Evolutionary conservation across 257 asterid species (phyloP).

Genomic region (Nicotiana otophora): DNA sequence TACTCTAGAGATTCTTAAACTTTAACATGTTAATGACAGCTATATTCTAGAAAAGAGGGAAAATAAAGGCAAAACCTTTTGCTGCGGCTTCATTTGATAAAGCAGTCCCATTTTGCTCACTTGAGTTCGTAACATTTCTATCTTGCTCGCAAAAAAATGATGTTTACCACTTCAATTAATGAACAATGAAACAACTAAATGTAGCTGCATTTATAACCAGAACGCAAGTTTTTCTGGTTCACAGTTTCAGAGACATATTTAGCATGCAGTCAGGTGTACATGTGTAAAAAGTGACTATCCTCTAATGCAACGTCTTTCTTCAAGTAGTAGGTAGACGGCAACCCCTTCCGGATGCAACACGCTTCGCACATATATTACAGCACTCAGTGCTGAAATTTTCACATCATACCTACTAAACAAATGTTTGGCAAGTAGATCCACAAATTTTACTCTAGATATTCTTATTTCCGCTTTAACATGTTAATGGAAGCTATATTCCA

Average conservation of each 20-base stretch:
- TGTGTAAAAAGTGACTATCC: background rate
- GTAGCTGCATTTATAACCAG: background rate
- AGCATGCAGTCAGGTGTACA: background rate
- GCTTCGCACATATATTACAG: background rate
- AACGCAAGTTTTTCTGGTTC: background rate
- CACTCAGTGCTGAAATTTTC: background rate
- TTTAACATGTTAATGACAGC: background rate
- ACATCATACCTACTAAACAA: background rate
- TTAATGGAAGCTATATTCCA: background rate
- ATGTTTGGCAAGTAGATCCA: background rate
- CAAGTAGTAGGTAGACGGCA: background rate
- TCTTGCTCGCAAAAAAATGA: slow-evolving; percentile 10
- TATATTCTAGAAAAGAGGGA: background rate
- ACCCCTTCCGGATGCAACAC: background rate
- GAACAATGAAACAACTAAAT: background rate
- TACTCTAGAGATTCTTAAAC: background rate
- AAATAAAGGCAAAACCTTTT: slow-evolving; percentile 34
- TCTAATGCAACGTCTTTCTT: background rate
- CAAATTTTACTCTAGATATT: background rate
- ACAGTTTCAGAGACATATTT: background rate
- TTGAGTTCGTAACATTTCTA: slow-evolving; percentile 25
- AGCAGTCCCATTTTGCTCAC: slow-evolving; percentile 29
- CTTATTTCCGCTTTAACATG: background rate
- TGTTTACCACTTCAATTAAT: background rate
- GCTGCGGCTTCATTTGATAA: slow-evolving; percentile 26